Evolutionary conservation across 2,329 filamentous ascomycete genomes (phyloP).

Genomic region (Cadophora sp.): DNA sequence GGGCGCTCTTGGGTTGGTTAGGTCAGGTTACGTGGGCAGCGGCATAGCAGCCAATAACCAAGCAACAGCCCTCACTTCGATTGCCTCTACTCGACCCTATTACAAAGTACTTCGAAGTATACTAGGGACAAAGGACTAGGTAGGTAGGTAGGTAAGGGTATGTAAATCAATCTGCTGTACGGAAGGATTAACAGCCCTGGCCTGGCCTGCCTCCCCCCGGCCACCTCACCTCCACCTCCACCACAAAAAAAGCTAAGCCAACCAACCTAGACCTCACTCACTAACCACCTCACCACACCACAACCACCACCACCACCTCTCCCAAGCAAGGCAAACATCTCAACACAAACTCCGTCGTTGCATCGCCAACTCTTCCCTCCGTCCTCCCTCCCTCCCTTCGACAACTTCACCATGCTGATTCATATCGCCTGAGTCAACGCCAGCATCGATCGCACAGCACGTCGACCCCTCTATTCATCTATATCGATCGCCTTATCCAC

Average conservation of each 20-base stretch:
- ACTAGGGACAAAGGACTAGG: too few relatives aligned
- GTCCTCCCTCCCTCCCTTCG: background rate
- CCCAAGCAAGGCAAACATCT: background rate
- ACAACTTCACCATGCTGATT: conserved; percentile 1
- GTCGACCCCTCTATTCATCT: background rate
- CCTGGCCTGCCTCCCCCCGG: background rate
- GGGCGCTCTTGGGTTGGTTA: background rate
- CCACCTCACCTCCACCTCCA: background rate
- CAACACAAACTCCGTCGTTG: background rate
- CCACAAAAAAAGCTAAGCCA: background rate
- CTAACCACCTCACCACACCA: background rate
- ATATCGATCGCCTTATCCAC: conserved; percentile 5
- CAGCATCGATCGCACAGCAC: background rate
- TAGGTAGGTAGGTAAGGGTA: too few relatives aligned
- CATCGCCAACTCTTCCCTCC: background rate
- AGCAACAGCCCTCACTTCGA: too few relatives aligned
- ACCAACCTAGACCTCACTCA: background rate
- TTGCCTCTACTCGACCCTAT: too few relatives aligned
- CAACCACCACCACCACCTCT: background rate
- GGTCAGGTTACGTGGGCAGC: background rate
- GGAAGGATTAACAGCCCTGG: too few relatives aligned
- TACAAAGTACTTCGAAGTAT: too few relatives aligned
- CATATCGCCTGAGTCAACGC: conserved; percentile 9
- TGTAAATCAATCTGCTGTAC: too few relatives aligned
- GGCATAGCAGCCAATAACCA: too few relatives aligned